Evolutionary conservation across 805 yeast genomes (phyloP).

Genomic region (Hyphopichia homilentoma): DNA sequence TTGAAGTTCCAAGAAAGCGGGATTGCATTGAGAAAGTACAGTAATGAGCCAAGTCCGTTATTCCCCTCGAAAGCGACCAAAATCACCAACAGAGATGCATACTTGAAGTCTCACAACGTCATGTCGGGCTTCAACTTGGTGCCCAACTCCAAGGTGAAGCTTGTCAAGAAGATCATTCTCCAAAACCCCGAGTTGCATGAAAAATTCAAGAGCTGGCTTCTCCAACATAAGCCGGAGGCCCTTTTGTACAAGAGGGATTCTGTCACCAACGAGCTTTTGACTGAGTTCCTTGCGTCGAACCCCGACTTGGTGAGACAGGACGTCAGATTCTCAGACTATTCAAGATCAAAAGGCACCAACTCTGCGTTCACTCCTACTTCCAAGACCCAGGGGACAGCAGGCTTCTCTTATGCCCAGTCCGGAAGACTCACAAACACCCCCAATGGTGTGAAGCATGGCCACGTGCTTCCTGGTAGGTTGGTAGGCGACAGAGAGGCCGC

Average conservation of each 20-base stretch:
- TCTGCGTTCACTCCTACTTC: conserved; percentile 7
- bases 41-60: conserved; percentile 35
- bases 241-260: conserved; percentile 19
- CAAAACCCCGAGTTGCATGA: conserved; percentile 45
- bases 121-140: conserved; percentile 30
- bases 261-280: conserved; percentile 27
- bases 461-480: conserved; percentile 67
- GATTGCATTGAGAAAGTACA: conserved; percentile 39
- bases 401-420: conserved; percentile 62
- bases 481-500: conserved; percentile 50
- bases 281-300: conserved; percentile 26
- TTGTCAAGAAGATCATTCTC: conserved; percentile 31
- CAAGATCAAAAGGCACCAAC: conserved; percentile 13
- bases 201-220: conserved; percentile 54
- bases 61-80: conserved; percentile 31
- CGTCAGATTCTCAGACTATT: conserved; percentile 18
- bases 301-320: conserved; percentile 18
- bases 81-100: conserved; percentile 12
- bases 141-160: conserved; percentile 20
- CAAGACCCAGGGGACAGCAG: conserved; percentile 65
- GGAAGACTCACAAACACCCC: conserved; percentile 72
- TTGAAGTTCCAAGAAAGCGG: conserved; percentile 68
- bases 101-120: conserved; percentile 20
- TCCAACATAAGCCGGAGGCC: conserved; percentile 44
- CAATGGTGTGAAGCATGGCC: conserved; percentile 56